Conservation (phyloP, 2,329 filamentous ascomycete genomes). For the Stemphylium beticola region DNA sequence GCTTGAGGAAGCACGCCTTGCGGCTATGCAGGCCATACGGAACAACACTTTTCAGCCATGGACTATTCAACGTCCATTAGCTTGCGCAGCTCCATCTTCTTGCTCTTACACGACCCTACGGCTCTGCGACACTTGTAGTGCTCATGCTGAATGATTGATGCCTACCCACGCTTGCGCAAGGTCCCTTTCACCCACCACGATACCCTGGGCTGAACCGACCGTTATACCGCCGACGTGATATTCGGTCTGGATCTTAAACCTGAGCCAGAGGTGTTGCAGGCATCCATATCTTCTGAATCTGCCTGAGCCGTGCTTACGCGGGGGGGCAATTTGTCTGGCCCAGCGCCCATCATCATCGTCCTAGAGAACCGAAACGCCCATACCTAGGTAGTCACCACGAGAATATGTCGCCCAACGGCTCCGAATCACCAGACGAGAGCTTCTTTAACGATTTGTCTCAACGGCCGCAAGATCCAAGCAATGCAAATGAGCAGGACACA, state of each 20-base stretch:
- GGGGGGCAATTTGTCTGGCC: slow-evolving; percentile 8
- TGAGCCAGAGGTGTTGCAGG: background rate
- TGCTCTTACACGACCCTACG: background rate
- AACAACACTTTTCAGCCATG: slow-evolving; percentile 20
- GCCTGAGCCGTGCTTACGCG: slow-evolving; percentile 26
- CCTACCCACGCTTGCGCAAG: slow-evolving; percentile 11
- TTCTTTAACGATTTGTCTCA: slow-evolving; percentile 65
- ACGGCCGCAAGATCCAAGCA: slow-evolving; percentile 46
- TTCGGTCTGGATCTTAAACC: background rate
- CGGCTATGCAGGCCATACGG: slow-evolving; percentile 21
- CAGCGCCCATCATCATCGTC: slow-evolving; percentile 13
- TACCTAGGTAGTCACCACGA: slow-evolving; percentile 15
- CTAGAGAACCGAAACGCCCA: slow-evolving; percentile 5
- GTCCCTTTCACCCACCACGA: slow-evolving; percentile 2
- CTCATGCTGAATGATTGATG: slow-evolving; percentile 14
- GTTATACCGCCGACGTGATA: slow-evolving; percentile 1
- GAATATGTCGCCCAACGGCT: slow-evolving; percentile 37
- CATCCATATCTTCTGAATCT: background rate
- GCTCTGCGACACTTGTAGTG: slow-evolving; percentile 5
- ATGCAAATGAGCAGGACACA: slow-evolving; percentile 51
- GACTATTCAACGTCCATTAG: slow-evolving; percentile 14
- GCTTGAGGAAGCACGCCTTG: slow-evolving; percentile 29
- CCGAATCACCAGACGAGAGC: slow-evolving; percentile 50
- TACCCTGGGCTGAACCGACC: background rate
- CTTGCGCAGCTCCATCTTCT: background rate